phyloP scores from a whole-genome alignment of 2,329 filamentous ascomycete genomes.

The Diaporthe longicolla region DNA sequence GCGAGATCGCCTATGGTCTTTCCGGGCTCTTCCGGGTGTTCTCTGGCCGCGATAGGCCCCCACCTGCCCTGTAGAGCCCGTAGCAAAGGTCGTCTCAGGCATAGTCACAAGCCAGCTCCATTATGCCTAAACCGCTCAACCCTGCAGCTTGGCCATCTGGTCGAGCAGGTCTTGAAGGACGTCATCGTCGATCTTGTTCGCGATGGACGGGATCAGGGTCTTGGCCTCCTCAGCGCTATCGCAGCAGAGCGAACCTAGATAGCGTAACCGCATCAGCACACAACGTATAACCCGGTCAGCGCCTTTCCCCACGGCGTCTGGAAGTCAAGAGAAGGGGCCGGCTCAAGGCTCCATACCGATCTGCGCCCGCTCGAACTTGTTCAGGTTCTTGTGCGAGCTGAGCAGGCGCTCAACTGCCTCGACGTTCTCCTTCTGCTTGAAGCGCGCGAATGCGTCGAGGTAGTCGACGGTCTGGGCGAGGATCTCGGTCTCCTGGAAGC shows the following conservation, averaged over 20 bases:
- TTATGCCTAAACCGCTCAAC: constrained; percentile 27
- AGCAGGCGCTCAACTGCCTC: constrained; percentile 93
- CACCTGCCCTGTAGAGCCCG: neutral
- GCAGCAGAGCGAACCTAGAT: constrained; percentile 87
- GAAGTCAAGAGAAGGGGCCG: constrained; percentile 7
- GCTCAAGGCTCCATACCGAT: constrained; percentile 71
- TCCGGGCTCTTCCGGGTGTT: neutral
- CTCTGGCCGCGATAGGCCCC: neutral
- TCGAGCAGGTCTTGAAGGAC: constrained; percentile 90
- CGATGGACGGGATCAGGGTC: constrained; percentile 90
- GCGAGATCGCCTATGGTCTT: neutral
- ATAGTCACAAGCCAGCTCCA: neutral
- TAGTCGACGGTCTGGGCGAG: constrained; percentile 92
- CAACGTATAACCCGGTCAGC: neutral
- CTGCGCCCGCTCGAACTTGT: constrained; percentile 94
- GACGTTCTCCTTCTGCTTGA: constrained; percentile 95
- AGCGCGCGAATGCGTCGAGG: constrained; percentile 93
- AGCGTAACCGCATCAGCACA: constrained; percentile 33
- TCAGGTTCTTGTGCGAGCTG: constrained; percentile 82
- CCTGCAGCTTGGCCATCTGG: constrained; percentile 86
- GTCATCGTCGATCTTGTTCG: constrained; percentile 91
- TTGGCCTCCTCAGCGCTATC: constrained; percentile 96
- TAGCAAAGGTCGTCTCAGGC: neutral
- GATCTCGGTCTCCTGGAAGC: constrained; percentile 87
- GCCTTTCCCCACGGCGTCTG: neutral